Percentiles rank a stretch among this genome's conserved stretches.
phyloP scores from a whole-genome alignment of 2,329 filamentous ascomycete species.

The Aquanectria penicillioides region DNA sequence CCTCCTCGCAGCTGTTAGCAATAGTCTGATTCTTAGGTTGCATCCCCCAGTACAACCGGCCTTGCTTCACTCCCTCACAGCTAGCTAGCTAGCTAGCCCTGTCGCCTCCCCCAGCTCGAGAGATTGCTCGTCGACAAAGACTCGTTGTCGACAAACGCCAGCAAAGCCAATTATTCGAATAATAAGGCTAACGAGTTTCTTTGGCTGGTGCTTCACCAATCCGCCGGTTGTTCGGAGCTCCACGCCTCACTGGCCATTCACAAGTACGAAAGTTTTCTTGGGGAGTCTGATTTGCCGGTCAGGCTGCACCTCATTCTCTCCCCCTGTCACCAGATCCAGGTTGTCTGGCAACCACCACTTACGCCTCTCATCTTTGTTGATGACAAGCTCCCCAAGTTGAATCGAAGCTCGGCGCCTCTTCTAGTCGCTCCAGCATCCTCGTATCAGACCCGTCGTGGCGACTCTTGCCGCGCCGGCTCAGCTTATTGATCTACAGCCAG shows the following conservation, averaged over 20 bases:
- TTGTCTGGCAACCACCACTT: conserved; percentile 30
- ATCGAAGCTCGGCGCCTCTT: conserved; percentile 24
- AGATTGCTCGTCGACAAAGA: conserved; percentile 23
- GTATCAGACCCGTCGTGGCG: conserved; percentile 26
- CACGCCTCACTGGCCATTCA: conserved; percentile 39
- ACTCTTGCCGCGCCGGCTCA: conserved; percentile 22
- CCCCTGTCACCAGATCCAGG: conserved; percentile 34
- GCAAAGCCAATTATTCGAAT: conserved; percentile 35
- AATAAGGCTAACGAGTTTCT: conserved; percentile 35
- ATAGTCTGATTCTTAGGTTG: conserved; percentile 21
- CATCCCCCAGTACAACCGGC: conserved; percentile 23
- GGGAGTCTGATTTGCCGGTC: conserved; percentile 39
- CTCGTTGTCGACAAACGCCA: conserved; percentile 27
- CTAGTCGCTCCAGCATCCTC: conserved; percentile 16
- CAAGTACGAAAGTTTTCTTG: conserved; percentile 28
- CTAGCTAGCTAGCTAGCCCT: conserved; percentile 21
- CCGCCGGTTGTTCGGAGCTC: conserved; percentile 22
- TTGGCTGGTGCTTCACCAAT: conserved; percentile 32
- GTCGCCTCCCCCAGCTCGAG: conserved; percentile 24
- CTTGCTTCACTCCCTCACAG: conserved; percentile 17
- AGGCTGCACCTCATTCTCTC: conserved; percentile 31
- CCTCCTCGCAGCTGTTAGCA: conserved; percentile 20
- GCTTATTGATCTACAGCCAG: conserved; percentile 30
- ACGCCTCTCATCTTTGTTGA: conserved; percentile 31
- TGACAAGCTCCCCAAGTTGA: conserved; percentile 30